A percentile compares a stretch with the other conserved stretches of the same genome.
Evolutionary conservation across 2,329 filamentous ascomycete genomes (phyloP).

Genomic region (Coniochaeta sp.): DNA sequence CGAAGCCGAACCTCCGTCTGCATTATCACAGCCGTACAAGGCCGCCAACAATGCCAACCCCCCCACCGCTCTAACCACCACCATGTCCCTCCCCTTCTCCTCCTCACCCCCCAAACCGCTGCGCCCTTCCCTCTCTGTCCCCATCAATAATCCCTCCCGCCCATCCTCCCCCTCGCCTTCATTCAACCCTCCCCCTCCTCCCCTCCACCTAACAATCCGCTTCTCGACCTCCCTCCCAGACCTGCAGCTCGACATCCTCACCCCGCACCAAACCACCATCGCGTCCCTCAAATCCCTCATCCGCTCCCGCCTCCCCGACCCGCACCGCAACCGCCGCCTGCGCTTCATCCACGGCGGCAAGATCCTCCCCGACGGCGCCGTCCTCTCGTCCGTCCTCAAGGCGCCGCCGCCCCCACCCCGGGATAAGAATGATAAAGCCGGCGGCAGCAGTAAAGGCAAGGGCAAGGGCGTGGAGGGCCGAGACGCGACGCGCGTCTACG

Average conservation of each 20-base stretch:
- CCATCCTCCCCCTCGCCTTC: constrained; percentile 5
- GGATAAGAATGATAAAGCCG: constrained; percentile 4
- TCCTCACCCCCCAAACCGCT: constrained; percentile 6
- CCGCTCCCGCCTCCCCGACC: constrained; percentile 57
- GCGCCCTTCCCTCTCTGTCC: constrained; percentile 4
- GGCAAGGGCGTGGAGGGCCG: constrained; percentile 59
- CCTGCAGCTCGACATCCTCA: constrained; percentile 67
- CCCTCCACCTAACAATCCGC: constrained; percentile 75
- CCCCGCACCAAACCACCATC: constrained; percentile 63
- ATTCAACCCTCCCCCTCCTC: constrained; percentile 20
- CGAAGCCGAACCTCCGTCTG: background rate
- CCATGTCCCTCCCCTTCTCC: constrained; percentile 8
- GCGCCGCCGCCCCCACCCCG: constrained; percentile 50
- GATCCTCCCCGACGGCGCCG: constrained; percentile 67
- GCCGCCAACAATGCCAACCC: background rate
- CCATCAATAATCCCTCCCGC: background rate
- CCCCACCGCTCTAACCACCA: background rate
- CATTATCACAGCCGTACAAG: background rate
- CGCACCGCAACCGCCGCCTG: constrained; percentile 42
- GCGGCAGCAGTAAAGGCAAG: constrained; percentile 41
- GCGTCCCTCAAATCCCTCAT: constrained; percentile 77
- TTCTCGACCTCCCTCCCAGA: constrained; percentile 85
- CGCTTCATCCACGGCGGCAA: constrained; percentile 88
- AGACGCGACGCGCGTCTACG: constrained; percentile 58
- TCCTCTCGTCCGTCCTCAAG: constrained; percentile 62